Conservation (phyloP, 768 basidiomycete species). For the Russula earlei region DNA sequence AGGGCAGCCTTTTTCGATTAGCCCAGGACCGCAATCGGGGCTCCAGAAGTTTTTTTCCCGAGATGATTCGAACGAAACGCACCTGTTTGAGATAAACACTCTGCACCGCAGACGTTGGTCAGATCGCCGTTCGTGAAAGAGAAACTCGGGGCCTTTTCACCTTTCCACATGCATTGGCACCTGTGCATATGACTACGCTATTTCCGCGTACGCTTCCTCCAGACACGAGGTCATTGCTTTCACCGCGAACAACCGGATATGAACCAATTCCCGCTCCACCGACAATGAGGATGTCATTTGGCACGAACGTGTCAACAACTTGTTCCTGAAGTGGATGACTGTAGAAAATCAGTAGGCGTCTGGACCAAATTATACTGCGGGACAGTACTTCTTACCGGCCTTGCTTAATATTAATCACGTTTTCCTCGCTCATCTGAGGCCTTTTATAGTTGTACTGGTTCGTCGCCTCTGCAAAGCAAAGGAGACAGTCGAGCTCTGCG, state of each 20-base stretch:
- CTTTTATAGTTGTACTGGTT: conserved; percentile 54
- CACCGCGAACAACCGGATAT: conserved; percentile 24
- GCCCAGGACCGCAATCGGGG: neutral
- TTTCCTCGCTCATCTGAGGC: conserved; percentile 74
- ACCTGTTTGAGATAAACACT: conserved; percentile 93
- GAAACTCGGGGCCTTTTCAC: conserved; percentile 29
- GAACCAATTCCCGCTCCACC: conserved; percentile 40
- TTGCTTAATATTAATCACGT: conserved; percentile 61
- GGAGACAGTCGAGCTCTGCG: conserved; percentile 85
- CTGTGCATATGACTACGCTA: conserved; percentile 74
- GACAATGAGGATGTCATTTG: conserved; percentile 65
- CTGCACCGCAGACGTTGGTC: conserved; percentile 30
- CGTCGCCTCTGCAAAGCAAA: conserved; percentile 70
- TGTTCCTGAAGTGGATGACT: conserved; percentile 92
- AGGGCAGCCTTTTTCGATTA: conserved; percentile 52
- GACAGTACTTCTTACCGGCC: conserved; percentile 46
- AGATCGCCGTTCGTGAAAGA: neutral
- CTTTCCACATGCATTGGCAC: conserved; percentile 95
- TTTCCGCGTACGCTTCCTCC: conserved; percentile 26
- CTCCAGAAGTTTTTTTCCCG: neutral
- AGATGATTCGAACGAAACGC: conserved; percentile 5
- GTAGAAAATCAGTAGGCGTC: neutral
- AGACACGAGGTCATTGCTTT: conserved; percentile 28
- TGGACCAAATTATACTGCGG: neutral
- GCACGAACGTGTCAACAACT: conserved; percentile 73